A percentile compares a stretch with the other conserved stretches of the same genome.
Conservation (phyloP, 352 stramenopile species). For the Phytophthora megakarya region DNA sequence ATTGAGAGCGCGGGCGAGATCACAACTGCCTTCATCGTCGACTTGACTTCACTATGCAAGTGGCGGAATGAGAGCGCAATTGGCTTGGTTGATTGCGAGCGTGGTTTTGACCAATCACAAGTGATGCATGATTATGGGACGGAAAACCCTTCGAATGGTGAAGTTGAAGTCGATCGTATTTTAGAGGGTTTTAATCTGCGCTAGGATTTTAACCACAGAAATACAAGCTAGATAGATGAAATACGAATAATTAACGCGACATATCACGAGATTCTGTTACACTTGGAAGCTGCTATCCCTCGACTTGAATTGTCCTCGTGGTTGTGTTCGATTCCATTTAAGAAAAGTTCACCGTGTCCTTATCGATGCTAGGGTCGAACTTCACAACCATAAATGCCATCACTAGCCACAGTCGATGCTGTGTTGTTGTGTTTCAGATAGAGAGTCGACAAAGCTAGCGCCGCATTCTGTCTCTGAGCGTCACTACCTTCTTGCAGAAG, state of each 20-base stretch:
- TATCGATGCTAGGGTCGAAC: not conserved
- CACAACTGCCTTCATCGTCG: constrained; percentile 57
- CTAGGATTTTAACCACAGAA: too few relatives aligned
- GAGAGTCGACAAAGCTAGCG: constrained; percentile 8
- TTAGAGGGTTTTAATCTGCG: not conserved
- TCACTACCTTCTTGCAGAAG: constrained; percentile 11
- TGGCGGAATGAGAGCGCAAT: constrained; percentile 11
- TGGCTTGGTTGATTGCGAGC: not conserved
- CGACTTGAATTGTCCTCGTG: not conserved
- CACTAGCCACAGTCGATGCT: constrained; percentile 3
- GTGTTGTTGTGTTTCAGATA: not conserved
- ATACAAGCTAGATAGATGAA: too few relatives aligned
- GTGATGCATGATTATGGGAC: constrained; percentile 17
- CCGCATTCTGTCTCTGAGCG: constrained; percentile 9
- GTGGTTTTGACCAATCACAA: constrained; percentile 33
- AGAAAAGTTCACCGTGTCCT: not conserved
- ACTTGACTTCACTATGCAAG: constrained; percentile 15
- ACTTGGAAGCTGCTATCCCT: too few relatives aligned
- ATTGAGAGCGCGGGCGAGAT: constrained; percentile 63
- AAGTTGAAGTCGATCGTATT: constrained; percentile 26
- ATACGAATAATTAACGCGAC: too few relatives aligned
- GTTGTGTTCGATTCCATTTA: constrained; percentile 4
- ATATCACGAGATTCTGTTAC: too few relatives aligned
- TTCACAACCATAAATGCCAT: not conserved
- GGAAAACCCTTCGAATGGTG: constrained; percentile 6